A percentile compares a stretch with the other conserved stretches of the same genome.
Evolutionary conservation across 257 asterid species (phyloP).

Genomic region (Fraxinus quadrangulata): DNA sequence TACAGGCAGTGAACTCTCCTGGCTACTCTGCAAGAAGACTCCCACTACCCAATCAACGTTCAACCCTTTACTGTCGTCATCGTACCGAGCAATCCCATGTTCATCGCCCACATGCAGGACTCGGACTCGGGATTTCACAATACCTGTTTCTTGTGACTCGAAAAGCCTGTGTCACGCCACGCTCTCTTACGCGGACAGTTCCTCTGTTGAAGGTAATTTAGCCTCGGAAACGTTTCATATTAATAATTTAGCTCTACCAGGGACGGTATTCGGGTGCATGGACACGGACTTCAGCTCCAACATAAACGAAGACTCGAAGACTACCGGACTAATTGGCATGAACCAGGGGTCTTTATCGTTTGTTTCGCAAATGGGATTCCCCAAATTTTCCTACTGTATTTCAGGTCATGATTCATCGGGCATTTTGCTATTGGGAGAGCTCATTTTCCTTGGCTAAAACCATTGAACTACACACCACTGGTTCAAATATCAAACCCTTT

Average conservation of each 20-base stretch:
- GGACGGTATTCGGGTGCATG: constrained; percentile 79
- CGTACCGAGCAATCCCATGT: constrained; percentile 66
- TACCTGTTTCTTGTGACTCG: constrained; percentile 73
- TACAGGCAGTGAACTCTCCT: constrained; percentile 86
- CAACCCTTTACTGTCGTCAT: constrained; percentile 48
- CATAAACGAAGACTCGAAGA: constrained; percentile 55
- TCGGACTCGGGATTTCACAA: constrained; percentile 57
- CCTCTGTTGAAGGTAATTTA: constrained; percentile 76
- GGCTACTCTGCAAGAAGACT: constrained; percentile 64
- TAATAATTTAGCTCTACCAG: constrained; percentile 31
- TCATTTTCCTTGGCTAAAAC: constrained; percentile 47
- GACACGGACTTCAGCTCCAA: constrained; percentile 55
- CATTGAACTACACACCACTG: constrained; percentile 64
- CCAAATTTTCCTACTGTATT: constrained; percentile 72
- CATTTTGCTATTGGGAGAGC: constrained; percentile 59
- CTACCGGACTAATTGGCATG: constrained; percentile 72
- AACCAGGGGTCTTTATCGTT: constrained; percentile 71
- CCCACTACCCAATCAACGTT: constrained; percentile 38
- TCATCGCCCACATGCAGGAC: constrained; percentile 59
- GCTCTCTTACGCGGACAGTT: constrained; percentile 74
- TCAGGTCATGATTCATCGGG: constrained; percentile 67
- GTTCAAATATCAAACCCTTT: constrained; percentile 51
- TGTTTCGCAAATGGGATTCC: constrained; percentile 61
- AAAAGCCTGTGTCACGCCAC: constrained; percentile 56
- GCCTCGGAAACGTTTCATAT: constrained; percentile 52